phyloP scores from a whole-genome alignment of 2,329 filamentous ascomycete species.

The Ophiostoma himal-ulmi region DNA sequence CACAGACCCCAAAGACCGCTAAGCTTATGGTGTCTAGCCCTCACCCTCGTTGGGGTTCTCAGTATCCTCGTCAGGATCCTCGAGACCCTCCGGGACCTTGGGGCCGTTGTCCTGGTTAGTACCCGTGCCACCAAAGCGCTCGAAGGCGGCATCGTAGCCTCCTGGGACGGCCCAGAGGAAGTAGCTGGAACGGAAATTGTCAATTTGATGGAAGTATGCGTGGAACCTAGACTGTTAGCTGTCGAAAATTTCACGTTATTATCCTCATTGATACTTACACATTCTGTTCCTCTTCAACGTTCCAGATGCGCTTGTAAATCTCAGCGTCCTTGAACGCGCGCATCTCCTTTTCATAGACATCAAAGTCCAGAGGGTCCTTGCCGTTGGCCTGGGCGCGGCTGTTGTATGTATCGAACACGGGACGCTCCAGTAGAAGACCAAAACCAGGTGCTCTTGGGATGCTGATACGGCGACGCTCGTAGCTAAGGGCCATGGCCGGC shows the following conservation, averaged over 20 bases:
- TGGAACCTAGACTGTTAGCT: slow-evolving; percentile 53
- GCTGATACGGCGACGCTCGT: slow-evolving; percentile 65
- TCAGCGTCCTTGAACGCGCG: slow-evolving; percentile 83
- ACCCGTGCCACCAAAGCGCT: slow-evolving; percentile 33
- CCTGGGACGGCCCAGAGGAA: slow-evolving; percentile 70
- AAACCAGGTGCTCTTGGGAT: slow-evolving; percentile 93
- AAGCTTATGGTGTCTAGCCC: slow-evolving; percentile 18
- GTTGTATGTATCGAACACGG: slow-evolving; percentile 89
- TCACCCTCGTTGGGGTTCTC: slow-evolving; percentile 30
- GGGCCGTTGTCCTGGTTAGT: background rate
- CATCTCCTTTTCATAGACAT: slow-evolving; percentile 59
- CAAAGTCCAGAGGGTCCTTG: slow-evolving; percentile 12
- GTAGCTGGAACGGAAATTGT: slow-evolving; percentile 64
- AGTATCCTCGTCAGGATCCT: slow-evolving; percentile 48
- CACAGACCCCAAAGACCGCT: too few relatives aligned
- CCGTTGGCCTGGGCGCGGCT: slow-evolving; percentile 55
- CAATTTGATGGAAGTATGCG: slow-evolving; percentile 72
- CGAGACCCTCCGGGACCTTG: slow-evolving; percentile 30
- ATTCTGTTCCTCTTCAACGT: slow-evolving; percentile 80
- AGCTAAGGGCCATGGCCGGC: slow-evolving; percentile 66
- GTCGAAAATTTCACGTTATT: background rate
- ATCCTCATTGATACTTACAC: slow-evolving; percentile 56
- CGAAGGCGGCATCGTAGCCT: slow-evolving; percentile 57
- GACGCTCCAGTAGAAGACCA: slow-evolving; percentile 80
- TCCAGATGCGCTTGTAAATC: slow-evolving; percentile 89